Evolutionary conservation across 352 stramenopile genomes (phyloP).

Genomic region (Phytophthora ramorum): DNA sequence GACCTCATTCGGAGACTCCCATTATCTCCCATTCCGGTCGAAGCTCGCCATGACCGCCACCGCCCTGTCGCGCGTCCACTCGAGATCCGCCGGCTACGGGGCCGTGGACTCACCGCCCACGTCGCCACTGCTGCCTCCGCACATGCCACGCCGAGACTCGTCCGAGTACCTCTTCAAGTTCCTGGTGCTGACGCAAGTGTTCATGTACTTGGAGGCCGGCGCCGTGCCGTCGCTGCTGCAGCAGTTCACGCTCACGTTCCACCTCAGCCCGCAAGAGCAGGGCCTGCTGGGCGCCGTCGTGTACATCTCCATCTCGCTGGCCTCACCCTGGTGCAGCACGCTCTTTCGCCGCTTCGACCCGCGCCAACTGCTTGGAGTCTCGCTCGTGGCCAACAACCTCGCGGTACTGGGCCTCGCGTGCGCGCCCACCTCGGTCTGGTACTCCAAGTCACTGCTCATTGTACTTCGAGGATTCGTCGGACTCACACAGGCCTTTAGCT

Average conservation of each 20-base stretch:
- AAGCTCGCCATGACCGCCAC: conserved; percentile 26
- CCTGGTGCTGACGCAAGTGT: conserved; percentile 84
- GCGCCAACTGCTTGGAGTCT: conserved; percentile 67
- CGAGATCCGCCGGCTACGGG: conserved; percentile 34
- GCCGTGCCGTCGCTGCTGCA: conserved; percentile 85
- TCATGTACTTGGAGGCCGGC: conserved; percentile 88
- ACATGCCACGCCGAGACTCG: conserved; percentile 4
- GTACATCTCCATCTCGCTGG: conserved; percentile 84
- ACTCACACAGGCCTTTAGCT: conserved; percentile 83
- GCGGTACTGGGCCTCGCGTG: conserved; percentile 78
- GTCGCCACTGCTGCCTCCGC: conserved; percentile 23
- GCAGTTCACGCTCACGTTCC: conserved; percentile 84
- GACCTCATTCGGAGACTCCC: background rate
- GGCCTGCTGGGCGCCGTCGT: conserved; percentile 83
- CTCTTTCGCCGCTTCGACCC: conserved; percentile 83
- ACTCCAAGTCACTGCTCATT: conserved; percentile 84
- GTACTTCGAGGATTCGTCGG: conserved; percentile 73
- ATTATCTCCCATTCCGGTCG: conserved; percentile 3
- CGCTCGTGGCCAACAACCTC: conserved; percentile 82
- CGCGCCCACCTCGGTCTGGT: conserved; percentile 63
- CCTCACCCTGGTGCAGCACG: conserved; percentile 81
- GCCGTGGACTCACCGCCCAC: conserved; percentile 28
- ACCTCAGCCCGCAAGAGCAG: conserved; percentile 79
- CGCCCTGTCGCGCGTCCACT: conserved; percentile 30
- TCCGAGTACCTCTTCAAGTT: conserved; percentile 88